Evolutionary conservation across 2,329 filamentous ascomycete genomes (phyloP).

Genomic region (Penicillium digitatum): DNA sequence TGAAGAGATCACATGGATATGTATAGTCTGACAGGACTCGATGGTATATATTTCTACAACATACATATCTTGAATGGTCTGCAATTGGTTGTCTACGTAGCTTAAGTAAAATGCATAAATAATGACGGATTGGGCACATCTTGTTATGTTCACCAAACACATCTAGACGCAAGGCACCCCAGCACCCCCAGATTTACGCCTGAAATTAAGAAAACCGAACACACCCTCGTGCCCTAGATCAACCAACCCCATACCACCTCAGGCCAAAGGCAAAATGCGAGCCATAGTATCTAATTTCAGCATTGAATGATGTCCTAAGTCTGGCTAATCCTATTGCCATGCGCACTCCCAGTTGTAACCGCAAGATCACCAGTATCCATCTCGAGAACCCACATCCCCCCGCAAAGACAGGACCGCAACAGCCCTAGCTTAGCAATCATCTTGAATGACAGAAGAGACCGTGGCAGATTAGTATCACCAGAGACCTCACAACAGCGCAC

Average conservation of each 20-base stretch:
- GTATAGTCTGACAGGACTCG: not conserved
- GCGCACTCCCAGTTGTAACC: not conserved
- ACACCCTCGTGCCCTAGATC: not conserved
- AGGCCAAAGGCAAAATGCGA: not conserved
- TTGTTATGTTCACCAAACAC: not conserved
- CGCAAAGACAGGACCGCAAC: slow-evolving; percentile 40
- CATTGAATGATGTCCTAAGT: not conserved
- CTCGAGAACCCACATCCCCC: slow-evolving; percentile 41
- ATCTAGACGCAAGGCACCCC: not conserved
- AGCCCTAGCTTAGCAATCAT: slow-evolving; percentile 39
- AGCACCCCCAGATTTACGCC: not conserved
- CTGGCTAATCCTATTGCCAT: not conserved
- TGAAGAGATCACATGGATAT: not conserved
- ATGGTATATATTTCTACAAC: not conserved
- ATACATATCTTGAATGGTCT: not conserved
- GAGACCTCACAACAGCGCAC: slow-evolving; percentile 63
- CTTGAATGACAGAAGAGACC: slow-evolving; percentile 34
- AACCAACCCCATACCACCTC: not conserved
- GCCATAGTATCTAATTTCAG: not conserved
- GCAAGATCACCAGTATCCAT: slow-evolving; percentile 10
- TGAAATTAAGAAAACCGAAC: not conserved
- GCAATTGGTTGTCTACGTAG: not conserved
- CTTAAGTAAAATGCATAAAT: not conserved
- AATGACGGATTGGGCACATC: not conserved
- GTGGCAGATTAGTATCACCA: slow-evolving; percentile 53